Percentiles rank a stretch among this genome's conserved stretches.
phyloP scores from a whole-genome alignment of 148 eudicot genomes.

The Dianthus caryophyllus region DNA sequence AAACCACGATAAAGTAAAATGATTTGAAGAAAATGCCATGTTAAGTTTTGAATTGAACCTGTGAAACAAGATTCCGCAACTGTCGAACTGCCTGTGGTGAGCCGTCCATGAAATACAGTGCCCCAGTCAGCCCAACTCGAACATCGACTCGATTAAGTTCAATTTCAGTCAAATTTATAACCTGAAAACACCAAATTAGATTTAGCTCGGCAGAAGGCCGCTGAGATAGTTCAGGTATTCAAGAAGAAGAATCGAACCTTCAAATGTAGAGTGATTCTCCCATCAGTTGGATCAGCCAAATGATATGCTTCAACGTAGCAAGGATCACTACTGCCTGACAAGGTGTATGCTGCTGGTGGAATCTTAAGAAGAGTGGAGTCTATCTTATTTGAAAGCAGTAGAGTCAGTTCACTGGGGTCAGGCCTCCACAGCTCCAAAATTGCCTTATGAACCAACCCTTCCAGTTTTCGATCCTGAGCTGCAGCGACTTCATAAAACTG shows the following conservation, averaged over 20 bases:
- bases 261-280: conserved; percentile 83
- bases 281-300: conserved; percentile 92
- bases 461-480: conserved; percentile 93
- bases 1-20: background rate
- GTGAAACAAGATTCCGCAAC: conserved; percentile 84
- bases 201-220: conserved; percentile 16
- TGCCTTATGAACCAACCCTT: conserved; percentile 95
- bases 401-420: conserved; percentile 77
- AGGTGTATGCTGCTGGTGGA: conserved; percentile 74
- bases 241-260: conserved; percentile 45
- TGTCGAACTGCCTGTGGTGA: conserved; percentile 96
- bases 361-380: conserved; percentile 69
- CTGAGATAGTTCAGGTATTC: background rate
- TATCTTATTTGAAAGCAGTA: conserved; percentile 61
- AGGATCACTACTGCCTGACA: conserved; percentile 96
- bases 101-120: conserved; percentile 91
- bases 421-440: conserved; percentile 97
- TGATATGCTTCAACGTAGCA: conserved; percentile 97
- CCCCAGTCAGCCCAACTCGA: conserved; percentile 78
- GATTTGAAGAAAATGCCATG: background rate
- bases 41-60: conserved; percentile 40
- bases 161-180: conserved; percentile 80
- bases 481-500: conserved; percentile 95
- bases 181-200: conserved; percentile 42
- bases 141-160: conserved; percentile 87